Percentiles rank a stretch among this genome's conserved stretches.
These are phyloP conservation scores for Delonix regia DNA, from an alignment of 306 rosid species.

Conservation along the genomic window DNA sequence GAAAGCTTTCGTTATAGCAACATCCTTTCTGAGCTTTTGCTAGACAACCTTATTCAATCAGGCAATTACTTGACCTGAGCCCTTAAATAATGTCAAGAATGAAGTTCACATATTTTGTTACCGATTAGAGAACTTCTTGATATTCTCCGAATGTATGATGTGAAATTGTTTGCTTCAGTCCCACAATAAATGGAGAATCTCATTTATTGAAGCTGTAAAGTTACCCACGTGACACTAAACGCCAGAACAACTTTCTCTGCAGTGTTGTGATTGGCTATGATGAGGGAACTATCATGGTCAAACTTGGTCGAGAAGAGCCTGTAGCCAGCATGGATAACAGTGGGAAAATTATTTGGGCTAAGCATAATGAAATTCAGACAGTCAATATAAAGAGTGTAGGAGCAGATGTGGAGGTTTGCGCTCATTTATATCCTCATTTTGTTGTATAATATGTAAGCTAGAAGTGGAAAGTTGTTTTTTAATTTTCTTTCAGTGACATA, in stretches of 20 bases:
- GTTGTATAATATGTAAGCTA: not conserved
- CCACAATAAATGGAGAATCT: slow-evolving; percentile 20
- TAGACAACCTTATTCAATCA: not conserved
- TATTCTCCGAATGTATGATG: slow-evolving; percentile 11
- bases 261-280: slow-evolving; percentile 99
- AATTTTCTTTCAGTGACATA: slow-evolving; percentile 22
- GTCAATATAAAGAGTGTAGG: slow-evolving; percentile 96
- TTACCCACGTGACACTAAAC: slow-evolving; percentile 3
- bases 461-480: slow-evolving; percentile 26
- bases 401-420: slow-evolving; percentile 84
- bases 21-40: not conserved
- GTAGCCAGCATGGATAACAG: slow-evolving; percentile 99
- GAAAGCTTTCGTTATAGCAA: not conserved
- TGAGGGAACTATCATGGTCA: slow-evolving; percentile 99
- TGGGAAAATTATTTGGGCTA: slow-evolving; percentile 97
- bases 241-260: slow-evolving; percentile 22
- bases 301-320: slow-evolving; percentile 99
- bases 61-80: not conserved
- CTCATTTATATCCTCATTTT: slow-evolving; percentile 20
- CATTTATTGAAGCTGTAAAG: slow-evolving; percentile 21
- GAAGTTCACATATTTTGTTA: slow-evolving; percentile 25
- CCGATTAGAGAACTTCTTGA: slow-evolving; percentile 7
- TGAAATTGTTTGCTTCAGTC: slow-evolving; percentile 18
- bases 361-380: slow-evolving; percentile 97
- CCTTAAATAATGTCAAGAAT: slow-evolving; percentile 2